phyloP scores from a whole-genome alignment of 768 basidiomycete genomes.

The Tephrocybe sp. region DNA sequence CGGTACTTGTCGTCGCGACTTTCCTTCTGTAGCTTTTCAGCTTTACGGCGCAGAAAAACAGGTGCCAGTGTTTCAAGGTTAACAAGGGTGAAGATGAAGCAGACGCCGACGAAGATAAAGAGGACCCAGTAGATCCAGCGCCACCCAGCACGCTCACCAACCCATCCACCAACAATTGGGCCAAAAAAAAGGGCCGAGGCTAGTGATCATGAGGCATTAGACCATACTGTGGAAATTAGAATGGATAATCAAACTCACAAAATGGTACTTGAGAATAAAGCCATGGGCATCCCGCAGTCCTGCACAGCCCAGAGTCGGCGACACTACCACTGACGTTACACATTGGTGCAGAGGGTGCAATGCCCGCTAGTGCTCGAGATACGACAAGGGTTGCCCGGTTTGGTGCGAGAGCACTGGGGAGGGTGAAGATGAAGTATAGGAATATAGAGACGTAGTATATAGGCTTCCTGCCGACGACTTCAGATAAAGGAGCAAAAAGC shows the following conservation, averaged over 20 bases:
- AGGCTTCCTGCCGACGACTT: conserved; percentile 37
- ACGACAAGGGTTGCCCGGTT: conserved; percentile 34
- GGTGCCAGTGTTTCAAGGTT: conserved; percentile 56
- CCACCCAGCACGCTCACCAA: conserved; percentile 44
- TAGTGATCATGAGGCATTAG: conserved; percentile 5
- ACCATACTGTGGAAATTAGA: background rate
- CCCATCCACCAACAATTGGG: conserved; percentile 50
- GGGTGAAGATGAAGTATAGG: conserved; percentile 45
- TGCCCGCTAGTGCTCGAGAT: conserved; percentile 20
- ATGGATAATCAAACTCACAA: conserved; percentile 30
- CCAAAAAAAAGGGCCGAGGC: conserved; percentile 48
- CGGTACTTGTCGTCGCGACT: conserved; percentile 22
- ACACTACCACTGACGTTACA: conserved; percentile 46
- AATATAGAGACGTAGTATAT: conserved; percentile 38
- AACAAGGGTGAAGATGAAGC: conserved; percentile 37
- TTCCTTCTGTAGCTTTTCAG: conserved; percentile 37
- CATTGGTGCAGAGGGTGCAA: background rate
- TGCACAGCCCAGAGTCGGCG: conserved; percentile 42
- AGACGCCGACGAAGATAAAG: conserved; percentile 39
- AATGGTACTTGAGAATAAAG: conserved; percentile 45
- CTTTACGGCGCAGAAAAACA: conserved; percentile 42
- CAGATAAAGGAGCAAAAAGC: conserved; percentile 38
- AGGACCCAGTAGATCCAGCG: conserved; percentile 50
- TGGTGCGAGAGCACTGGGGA: conserved; percentile 45
- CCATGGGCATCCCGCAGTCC: conserved; percentile 46